Percentiles rank a stretch among this genome's conserved stretches.
Conservation (phyloP, 306 rosid species). For the Purshia tridentata region DNA sequence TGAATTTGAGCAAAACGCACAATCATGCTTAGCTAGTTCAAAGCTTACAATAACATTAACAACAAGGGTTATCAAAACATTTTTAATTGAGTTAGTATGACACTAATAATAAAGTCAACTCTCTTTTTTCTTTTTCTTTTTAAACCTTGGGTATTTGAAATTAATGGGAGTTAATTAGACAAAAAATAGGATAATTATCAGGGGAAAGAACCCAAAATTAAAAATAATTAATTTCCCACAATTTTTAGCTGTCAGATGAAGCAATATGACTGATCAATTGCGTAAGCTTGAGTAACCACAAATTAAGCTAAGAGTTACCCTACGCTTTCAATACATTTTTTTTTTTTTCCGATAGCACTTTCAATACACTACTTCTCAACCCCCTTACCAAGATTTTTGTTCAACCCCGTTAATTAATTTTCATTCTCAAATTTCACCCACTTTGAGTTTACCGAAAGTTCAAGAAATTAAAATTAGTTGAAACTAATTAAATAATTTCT, state of each 20-base stretch:
- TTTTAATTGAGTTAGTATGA: slow-evolving; percentile 21
- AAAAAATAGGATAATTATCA: background rate
- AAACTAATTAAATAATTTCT: background rate
- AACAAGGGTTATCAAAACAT: slow-evolving; percentile 6
- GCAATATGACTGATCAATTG: slow-evolving; percentile 21
- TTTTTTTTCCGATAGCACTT: too few species aligned
- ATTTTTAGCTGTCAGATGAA: slow-evolving; percentile 20
- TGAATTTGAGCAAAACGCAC: slow-evolving; percentile 28
- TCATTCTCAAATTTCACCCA: slow-evolving; percentile 1
- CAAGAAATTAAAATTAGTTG: background rate
- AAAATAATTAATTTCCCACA: background rate
- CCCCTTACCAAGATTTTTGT: background rate
- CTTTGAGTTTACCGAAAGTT: slow-evolving; percentile 1
- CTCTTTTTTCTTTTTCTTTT: background rate
- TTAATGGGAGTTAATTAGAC: too few species aligned
- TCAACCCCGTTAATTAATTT: background rate
- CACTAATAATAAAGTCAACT: background rate
- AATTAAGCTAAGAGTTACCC: background rate
- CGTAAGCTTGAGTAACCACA: background rate
- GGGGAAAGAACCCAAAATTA: background rate
- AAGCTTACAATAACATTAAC: slow-evolving; percentile 11
- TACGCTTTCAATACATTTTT: slow-evolving; percentile 6
- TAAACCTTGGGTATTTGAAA: background rate
- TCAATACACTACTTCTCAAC: slow-evolving; percentile 1
- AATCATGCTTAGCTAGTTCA: slow-evolving; percentile 32